Base-by-base conservation (phyloP, 257 asterid species). In the Nicotiana benthamiana region DNA sequence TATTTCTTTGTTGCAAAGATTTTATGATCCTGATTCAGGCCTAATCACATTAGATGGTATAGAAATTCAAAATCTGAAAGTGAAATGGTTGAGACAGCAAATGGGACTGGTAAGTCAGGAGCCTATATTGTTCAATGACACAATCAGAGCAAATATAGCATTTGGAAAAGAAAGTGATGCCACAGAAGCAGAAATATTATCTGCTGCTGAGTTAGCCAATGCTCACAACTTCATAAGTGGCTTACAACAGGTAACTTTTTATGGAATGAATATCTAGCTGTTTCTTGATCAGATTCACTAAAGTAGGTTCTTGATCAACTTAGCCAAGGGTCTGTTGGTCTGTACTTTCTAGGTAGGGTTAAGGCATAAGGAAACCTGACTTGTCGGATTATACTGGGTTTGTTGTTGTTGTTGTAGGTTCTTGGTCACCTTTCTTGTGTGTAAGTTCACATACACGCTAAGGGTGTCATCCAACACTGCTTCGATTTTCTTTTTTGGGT, bases 51-150 rank as follows among this genome's bases (percentile, higher is more conserved):
- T 88, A 12, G 94, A 90, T 18, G 89, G 87, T 1, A 1, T 64
- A 0, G 89, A 81, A 6, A 87, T 86, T 72, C 24, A 40, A 2
- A 72, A 82, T 30, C 77, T 90, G 74, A 87, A 82, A 0, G 32
- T 88, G 84, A 86, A 86, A 64, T 90, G 92, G 92, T 46, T 88
- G 32, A 86, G 94, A 76, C 87, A 83, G 79, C 94, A 88, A 80
- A 90, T 88, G 86, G 94, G 94, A 9, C 52, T 88, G 22, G 94
- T 90, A 28, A 90, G 89, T 81, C 92, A 90, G 53, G 92, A 88
- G 80, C 91, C 90, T 0, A 80, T 87, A 4, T 79, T 90, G 57
- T 87, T 88, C 82, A 87, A 88, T 27, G 87, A 86, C 80, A 86
- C 91, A 0, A 84, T 90, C 4, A 82, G 92, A 17, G 87, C 87